Evolutionary conservation across 1,284 basidiomycete genomes (phyloP), one percentile per base, ranked within the genome.

Genomic region (Hymenochaete sp.): DNA sequence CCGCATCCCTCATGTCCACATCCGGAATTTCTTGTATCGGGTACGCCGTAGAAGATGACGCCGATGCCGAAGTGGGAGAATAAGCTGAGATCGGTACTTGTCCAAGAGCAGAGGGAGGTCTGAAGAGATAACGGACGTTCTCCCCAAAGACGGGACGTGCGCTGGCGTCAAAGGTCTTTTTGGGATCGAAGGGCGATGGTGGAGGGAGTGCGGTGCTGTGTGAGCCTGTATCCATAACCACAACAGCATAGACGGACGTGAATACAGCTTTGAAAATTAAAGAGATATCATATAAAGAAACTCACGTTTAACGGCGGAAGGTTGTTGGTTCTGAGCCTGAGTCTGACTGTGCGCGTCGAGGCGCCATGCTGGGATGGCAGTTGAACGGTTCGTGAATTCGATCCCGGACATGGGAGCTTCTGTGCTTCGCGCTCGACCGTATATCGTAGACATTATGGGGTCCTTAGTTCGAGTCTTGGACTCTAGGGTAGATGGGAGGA

Each of bases 331-430:
- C n/a, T n/a, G n/a, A n/a, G n/a, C n/a, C n/a, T n/a, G n/a, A n/a
- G n/a, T n/a, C n/a, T n/a, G n/a, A n/a, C n/a, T n/a, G n/a, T n/a
- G 25, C 40, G 35, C 29, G 26, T 41, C 39, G 16, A 24, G 16
- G 13, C 49, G 40, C 49, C 49, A 51, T 5, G 37, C 49, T n/a
- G 49, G 49, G 18, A 44, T 43, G 2, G 45, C 44, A n/a, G 32
- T 36, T 16, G 45, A 7, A 13, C 49, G 49, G 21, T 47, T 51
- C 31, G 49, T 51, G 36, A 51, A 51, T 41, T 51, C 49, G 18
- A 51, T 44, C 22, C 49, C 49, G 25, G 35, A 4, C 49, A 51
- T 51, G 4, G 49, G 49, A 18, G 49, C 40, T 27, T 47, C 49
- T 2, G 31, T 51, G 31, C 49, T 51, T 8, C 49, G 39, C 10